Evolutionary conservation across 2,329 filamentous ascomycete genomes (phyloP).

Genomic region (Cadophora luteo-olivacea): DNA sequence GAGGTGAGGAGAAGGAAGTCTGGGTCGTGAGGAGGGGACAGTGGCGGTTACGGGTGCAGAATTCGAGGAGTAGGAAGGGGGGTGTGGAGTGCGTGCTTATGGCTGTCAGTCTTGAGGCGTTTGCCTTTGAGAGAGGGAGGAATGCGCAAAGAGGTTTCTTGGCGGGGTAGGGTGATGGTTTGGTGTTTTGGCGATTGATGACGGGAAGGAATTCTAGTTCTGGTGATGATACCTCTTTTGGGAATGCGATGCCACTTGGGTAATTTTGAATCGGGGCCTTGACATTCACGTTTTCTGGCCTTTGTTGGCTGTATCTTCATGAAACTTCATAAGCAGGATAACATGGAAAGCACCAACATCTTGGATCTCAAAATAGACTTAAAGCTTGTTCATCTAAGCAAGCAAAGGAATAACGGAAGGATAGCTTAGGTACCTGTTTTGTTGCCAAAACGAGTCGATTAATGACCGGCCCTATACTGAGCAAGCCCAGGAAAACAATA

Average conservation of each 20-base stretch:
- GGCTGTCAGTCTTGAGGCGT: constrained; percentile 78
- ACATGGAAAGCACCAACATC: background rate
- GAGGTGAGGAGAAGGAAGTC: constrained; percentile 33
- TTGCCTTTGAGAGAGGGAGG: constrained; percentile 67
- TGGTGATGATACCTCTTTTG: constrained; percentile 12
- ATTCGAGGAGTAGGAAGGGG: constrained; percentile 53
- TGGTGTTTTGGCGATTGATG: constrained; percentile 3
- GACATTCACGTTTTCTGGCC: background rate
- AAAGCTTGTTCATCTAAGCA: too few species aligned
- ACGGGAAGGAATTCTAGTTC: background rate
- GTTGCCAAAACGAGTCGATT: too few species aligned
- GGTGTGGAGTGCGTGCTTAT: constrained; percentile 74
- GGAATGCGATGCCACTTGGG: background rate
- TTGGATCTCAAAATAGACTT: too few species aligned
- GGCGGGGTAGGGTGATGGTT: constrained; percentile 1
- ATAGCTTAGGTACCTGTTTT: too few species aligned
- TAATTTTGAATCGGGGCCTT: background rate
- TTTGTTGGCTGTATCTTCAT: background rate
- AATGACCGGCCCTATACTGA: too few species aligned
- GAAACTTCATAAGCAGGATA: background rate
- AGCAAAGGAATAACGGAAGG: too few species aligned
- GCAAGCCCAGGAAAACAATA: too few species aligned
- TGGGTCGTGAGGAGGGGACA: constrained; percentile 74
- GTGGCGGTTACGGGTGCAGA: constrained; percentile 74
- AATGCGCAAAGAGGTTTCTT: constrained; percentile 73